Conservation (phyloP, 805 yeast species). For the Cyberlindnera japonica region DNA sequence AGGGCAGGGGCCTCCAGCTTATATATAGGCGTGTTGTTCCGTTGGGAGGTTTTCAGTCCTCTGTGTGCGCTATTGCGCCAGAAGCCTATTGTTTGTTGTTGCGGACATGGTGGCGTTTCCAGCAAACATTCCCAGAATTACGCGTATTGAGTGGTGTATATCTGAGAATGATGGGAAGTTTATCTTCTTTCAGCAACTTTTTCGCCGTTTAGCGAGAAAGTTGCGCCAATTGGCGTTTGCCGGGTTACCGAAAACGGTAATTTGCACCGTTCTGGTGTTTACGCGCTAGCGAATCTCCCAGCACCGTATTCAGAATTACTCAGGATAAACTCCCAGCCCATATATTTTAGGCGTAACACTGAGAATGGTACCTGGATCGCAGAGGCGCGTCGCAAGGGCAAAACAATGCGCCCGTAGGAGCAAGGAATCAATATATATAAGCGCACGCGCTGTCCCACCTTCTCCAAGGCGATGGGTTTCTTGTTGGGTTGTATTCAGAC, state of each 20-base stretch:
- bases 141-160: constrained; percentile 7
- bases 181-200: too few species aligned
- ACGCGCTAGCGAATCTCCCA: constrained; percentile 5
- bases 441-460: constrained; percentile 8
- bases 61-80: too few species aligned
- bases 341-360: constrained; percentile 3
- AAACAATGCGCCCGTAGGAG: constrained; percentile 5
- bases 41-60: constrained; percentile 88
- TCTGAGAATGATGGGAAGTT: constrained; percentile 9
- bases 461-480: too few species aligned
- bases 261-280: constrained; percentile 10
- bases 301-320: constrained; percentile 2
- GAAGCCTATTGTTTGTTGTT: constrained; percentile 52
- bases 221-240: too few species aligned
- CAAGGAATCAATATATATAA: constrained; percentile 11
- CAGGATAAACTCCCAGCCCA: neutral
- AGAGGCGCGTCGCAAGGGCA: neutral
- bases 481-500: too few species aligned
- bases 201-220: too few species aligned
- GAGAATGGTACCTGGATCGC: constrained; percentile 9
- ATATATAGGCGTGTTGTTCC: constrained; percentile 94
- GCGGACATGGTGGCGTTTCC: constrained; percentile 77
- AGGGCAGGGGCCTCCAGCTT: constrained; percentile 72
- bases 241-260: neutral
- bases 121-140: constrained; percentile 44